Evolutionary conservation across 2,329 filamentous ascomycete genomes (phyloP).

Genomic region (Drechslerella coelobrocha): DNA sequence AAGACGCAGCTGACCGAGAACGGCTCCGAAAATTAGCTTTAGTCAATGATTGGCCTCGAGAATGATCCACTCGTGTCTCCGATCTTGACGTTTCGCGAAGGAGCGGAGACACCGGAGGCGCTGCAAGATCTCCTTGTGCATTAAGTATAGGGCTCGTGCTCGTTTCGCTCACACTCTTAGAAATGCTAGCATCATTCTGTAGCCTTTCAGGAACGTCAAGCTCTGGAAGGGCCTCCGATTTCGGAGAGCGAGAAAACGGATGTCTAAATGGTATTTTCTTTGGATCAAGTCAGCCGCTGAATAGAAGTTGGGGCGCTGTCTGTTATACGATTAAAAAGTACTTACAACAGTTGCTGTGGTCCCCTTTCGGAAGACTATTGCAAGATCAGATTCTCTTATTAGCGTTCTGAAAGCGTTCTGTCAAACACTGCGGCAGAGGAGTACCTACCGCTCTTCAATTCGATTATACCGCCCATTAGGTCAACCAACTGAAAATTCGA

Average conservation of each 20-base stretch:
- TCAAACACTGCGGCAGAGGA: background rate
- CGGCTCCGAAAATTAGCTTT: conserved; percentile 28
- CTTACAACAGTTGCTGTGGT: conserved; percentile 41
- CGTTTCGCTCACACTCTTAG: conserved; percentile 35
- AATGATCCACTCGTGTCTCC: conserved; percentile 18
- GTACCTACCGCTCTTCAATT: conserved; percentile 58
- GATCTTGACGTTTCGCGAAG: conserved; percentile 46
- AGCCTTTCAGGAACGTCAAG: conserved; percentile 71
- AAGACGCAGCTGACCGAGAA: conserved; percentile 36
- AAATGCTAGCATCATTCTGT: conserved; percentile 57
- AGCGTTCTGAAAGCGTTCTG: too few species aligned
- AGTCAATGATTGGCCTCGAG: conserved; percentile 16
- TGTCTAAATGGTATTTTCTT: conserved; percentile 45
- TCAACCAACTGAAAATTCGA: conserved; percentile 67
- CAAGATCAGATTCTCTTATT: background rate
- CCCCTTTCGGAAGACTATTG: conserved; percentile 34
- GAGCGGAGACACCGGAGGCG: conserved; percentile 58
- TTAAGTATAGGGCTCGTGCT: conserved; percentile 48
- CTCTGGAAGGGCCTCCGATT: conserved; percentile 27
- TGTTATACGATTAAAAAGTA: background rate
- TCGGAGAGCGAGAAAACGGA: conserved; percentile 24
- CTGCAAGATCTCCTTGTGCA: conserved; percentile 59
- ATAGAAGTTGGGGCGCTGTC: background rate
- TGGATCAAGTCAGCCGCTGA: background rate
- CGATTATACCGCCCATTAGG: conserved; percentile 78